phyloP scores from a whole-genome alignment of 202 grass and related monocot genomes.

The Dendrocalamus latiflorus region DNA sequence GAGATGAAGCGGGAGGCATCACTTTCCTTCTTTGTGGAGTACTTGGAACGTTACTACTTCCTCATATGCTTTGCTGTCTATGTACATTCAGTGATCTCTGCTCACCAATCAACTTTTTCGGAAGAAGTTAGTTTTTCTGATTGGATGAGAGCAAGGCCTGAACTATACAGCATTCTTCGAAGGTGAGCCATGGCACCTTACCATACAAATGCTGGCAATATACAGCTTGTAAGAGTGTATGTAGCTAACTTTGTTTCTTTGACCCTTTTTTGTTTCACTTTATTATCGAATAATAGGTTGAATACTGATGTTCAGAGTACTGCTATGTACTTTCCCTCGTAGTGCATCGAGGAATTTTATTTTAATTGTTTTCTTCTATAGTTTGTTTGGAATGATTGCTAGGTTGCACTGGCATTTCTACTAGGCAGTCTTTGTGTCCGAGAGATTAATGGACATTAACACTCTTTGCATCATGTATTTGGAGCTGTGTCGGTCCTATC shows the following conservation, averaged over 20 bases:
- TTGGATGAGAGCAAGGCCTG: slow-evolving; percentile 96
- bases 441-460: too few relatives aligned
- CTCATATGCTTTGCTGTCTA: slow-evolving; percentile 99
- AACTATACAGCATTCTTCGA: slow-evolving; percentile 97
- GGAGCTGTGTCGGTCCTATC: too few relatives aligned
- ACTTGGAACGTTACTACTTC: slow-evolving; percentile 99
- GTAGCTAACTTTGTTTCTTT: slow-evolving; percentile 7
- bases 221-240: slow-evolving; percentile 31
- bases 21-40: slow-evolving; percentile 98
- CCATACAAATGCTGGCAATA: slow-evolving; percentile 10
- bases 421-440: background rate
- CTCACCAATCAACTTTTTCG: slow-evolving; percentile 48
- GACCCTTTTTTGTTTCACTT: slow-evolving; percentile 10
- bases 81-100: slow-evolving; percentile 74
- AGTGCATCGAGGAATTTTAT: background rate
- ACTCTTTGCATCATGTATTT: too few relatives aligned
- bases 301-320: background rate
- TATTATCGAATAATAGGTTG: background rate
- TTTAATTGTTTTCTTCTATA: background rate
- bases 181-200: slow-evolving; percentile 49
- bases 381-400: background rate
- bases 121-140: slow-evolving; percentile 80
- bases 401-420: background rate
- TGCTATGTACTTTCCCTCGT: background rate
- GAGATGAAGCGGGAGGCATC: slow-evolving; percentile 95